These are phyloP conservation scores for Polyporus tsugae DNA, from an alignment of 1,284 basidiomycete genomes.

Conservation along the genomic window DNA sequence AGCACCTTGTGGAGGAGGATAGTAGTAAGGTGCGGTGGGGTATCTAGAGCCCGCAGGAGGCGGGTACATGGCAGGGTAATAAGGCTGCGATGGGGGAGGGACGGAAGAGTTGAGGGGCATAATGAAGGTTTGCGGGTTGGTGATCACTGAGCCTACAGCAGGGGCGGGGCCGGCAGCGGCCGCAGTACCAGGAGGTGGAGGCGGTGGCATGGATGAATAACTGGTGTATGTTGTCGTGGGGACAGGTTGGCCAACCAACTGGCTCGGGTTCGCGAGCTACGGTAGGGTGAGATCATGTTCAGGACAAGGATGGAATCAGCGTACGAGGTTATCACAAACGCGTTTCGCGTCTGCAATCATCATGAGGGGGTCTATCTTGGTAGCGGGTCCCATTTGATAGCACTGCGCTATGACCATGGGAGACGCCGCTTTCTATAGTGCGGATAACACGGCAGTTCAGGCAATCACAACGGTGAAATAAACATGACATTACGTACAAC, in stretches of 20 bases:
- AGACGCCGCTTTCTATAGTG: slow-evolving; percentile 70
- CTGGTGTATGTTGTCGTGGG: slow-evolving; percentile 55
- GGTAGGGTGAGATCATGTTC: slow-evolving; percentile 27
- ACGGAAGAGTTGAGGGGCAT: slow-evolving; percentile 60
- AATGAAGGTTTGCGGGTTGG: slow-evolving; percentile 74
- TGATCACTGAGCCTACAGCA: slow-evolving; percentile 55
- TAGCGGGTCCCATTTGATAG: slow-evolving; percentile 74
- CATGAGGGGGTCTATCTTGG: slow-evolving; percentile 73
- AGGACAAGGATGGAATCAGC: slow-evolving; percentile 31
- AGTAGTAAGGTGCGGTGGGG: slow-evolving; percentile 67
- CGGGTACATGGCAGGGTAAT: slow-evolving; percentile 53
- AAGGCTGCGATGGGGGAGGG: slow-evolving; percentile 47
- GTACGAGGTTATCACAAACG: slow-evolving; percentile 77
- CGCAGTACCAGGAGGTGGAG: slow-evolving; percentile 37
- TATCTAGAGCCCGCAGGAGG: slow-evolving; percentile 50
- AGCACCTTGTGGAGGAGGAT: slow-evolving; percentile 47
- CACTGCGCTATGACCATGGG: slow-evolving; percentile 80
- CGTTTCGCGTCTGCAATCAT: slow-evolving; percentile 80
- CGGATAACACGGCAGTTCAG: slow-evolving; percentile 15
- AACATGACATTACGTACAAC: slow-evolving; percentile 59
- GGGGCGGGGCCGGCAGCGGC: slow-evolving; percentile 36
- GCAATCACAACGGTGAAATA: slow-evolving; percentile 18
- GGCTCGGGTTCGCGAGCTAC: slow-evolving; percentile 75
- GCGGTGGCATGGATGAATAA: slow-evolving; percentile 39
- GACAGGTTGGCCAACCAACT: slow-evolving; percentile 68